Conservation (phyloP, 257 asterid species). For the Knoxia roxburghii region DNA sequence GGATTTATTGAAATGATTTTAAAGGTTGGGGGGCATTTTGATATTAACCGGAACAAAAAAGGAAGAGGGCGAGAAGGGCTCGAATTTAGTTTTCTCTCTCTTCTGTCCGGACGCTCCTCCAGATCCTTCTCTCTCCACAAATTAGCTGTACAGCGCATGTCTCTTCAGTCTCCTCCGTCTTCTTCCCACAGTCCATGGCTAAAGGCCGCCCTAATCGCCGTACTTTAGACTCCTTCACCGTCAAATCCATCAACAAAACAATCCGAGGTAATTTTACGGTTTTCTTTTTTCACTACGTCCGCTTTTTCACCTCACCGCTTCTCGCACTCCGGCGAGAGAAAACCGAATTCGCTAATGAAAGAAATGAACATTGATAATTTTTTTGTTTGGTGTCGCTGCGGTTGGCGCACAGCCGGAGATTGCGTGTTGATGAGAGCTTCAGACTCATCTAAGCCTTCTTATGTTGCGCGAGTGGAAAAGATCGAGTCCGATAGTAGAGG, state of each 20-base stretch:
- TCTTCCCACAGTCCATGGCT: slow-evolving; percentile 51
- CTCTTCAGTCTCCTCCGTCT: slow-evolving; percentile 19
- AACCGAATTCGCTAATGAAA: background rate
- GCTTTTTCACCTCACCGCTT: background rate
- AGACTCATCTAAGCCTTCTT: slow-evolving; percentile 77
- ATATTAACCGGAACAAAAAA: background rate
- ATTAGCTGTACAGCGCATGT: slow-evolving; percentile 14
- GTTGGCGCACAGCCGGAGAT: slow-evolving; percentile 64
- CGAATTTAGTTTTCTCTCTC: background rate
- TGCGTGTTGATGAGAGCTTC: slow-evolving; percentile 84
- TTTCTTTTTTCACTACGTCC: background rate
- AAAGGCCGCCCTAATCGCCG: slow-evolving; percentile 63
- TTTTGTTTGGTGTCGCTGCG: slow-evolving; percentile 11
- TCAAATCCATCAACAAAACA: slow-evolving; percentile 59
- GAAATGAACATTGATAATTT: slow-evolving; percentile 3
- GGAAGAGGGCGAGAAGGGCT: background rate
- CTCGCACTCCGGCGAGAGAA: background rate
- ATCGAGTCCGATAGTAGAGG: slow-evolving; percentile 90
- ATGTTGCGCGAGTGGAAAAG: slow-evolving; percentile 81
- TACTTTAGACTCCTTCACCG: slow-evolving; percentile 60
- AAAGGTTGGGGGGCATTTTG: too few relatives aligned
- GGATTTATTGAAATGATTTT: too few relatives aligned
- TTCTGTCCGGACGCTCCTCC: background rate
- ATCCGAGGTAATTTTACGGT: slow-evolving; percentile 53
- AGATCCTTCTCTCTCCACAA: slow-evolving; percentile 6